Base-by-base conservation (phyloP, 352 stramenopile genomes). In the Phytophthora hibernalis region DNA sequence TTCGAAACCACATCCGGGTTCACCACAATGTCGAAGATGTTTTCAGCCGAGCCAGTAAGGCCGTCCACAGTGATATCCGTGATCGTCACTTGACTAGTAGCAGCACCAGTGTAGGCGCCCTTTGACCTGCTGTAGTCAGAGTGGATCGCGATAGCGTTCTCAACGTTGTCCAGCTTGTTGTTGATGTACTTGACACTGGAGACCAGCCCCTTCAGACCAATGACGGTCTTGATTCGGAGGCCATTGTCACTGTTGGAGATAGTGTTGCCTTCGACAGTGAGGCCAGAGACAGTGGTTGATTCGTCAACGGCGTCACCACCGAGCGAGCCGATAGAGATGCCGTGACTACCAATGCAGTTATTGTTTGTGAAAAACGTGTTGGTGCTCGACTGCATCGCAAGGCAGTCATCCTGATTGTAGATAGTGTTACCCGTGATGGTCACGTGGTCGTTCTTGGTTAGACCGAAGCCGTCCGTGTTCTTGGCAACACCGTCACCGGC, bases 241-340 rank as follows among this genome's bases (percentile, higher is more conserved):
- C 63, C 68, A 37, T 76, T 73, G n/a, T 43, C 56, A 3, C 64
- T 70, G 49, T 77, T 31, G 15, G 70, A 35, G 60, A 82, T 82
- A 3, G 52, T 69, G 59, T 77, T 78, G 30, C 52, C 47, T 11
- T 54, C 20, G 2, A 82, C 70, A 1, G 60, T 73, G 0, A 82
- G 61, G 21, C 61, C 64, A 10, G 48, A 54, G 13, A 80, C 72
- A 0, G 72, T 80, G 20, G 51, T 26, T 1, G 68, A 66, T 4
- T 49, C 15, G 13, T 61, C 44, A 0, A 72, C 21, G 1, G 52
- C 24, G 5, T 42, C 35, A 9, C 70, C 70, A 38, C 61, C 70
- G 21, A 79, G 26, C n/a, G 70, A 78, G 5, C 70, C 70, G 33
- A 79, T 63, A 1, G 70, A 78, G 28, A 78, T 63, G 15, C 70